Evolutionary conservation across 352 stramenopile genomes (phyloP), one percentile per base, ranked within the genome.

Genomic region (Phytophthora cactorum): DNA sequence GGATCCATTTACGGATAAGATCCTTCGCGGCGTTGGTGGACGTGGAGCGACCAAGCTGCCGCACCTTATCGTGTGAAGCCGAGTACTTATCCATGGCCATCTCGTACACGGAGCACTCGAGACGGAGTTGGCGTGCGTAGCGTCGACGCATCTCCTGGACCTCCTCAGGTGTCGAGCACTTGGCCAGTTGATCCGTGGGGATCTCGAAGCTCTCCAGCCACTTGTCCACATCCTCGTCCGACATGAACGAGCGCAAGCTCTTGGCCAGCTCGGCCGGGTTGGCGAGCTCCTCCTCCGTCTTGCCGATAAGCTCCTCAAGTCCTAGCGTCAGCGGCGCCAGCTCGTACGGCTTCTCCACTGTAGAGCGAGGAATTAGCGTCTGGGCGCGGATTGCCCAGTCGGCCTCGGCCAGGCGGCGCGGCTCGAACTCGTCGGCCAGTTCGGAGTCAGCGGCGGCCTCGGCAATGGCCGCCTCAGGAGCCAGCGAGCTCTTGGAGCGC

Each of bases 61-160:
- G 72, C 27, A 91, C 75, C 41, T 87, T 89, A 22, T 84, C 41
- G 25, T 82, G 65, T 17, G 77, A 81, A 5, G 63, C 29, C 49
- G 81, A 72, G 62, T 80, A 84, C 65, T 89, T 91, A 45, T 89
- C 80, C 67, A 91, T 76, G 4, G 86, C 85, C 84, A 94, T 91
- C 50, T 91, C 82, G 66, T 92, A 92, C 49, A 92, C 85, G 2
- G 84, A 88, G 66, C 82, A 91, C 62, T 94, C 86, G 7, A 94
- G 78, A 9, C 86, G 79, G 45, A 94, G 70, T 66, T 94, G 86
- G 15, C 86, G 82, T 53, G 86, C 86, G 57, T 91, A 92, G 36
- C 86, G 78, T 14, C 82, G 80, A 38, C 84, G 77, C 53, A 94
- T 50, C 45, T 91, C 68, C 52, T 87, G 65, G 14, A 88, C 52